Conservation (phyloP, 805 yeast species). For the Starmera caribaea region DNA sequence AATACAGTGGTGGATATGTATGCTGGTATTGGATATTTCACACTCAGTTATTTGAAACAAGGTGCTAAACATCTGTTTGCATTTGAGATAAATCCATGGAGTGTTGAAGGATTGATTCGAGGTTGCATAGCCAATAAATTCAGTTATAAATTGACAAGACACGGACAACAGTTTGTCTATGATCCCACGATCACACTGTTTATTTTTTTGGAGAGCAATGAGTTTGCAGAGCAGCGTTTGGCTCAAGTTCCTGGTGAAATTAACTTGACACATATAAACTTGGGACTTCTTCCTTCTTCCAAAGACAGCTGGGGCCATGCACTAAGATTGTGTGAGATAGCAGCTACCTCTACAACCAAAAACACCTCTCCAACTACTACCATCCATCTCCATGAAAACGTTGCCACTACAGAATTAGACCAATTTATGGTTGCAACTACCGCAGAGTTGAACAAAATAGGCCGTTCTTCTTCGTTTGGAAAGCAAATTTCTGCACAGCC, state of each 20-base stretch:
- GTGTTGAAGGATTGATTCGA: slow-evolving; percentile 55
- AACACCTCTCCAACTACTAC: no score
- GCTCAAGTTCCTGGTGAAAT: slow-evolving; percentile 8
- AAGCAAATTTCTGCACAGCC: slow-evolving; percentile 3
- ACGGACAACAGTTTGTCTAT: slow-evolving; percentile 21
- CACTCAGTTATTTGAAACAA: slow-evolving; percentile 51
- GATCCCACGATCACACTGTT: slow-evolving; percentile 17
- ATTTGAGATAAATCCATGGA: slow-evolving; percentile 86
- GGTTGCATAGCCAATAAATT: slow-evolving; percentile 42
- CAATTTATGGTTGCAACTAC: slow-evolving; percentile 4
- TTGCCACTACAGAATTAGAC: slow-evolving; percentile 33
- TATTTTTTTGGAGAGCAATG: slow-evolving; percentile 60
- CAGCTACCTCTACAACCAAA: no score
- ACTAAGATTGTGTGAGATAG: no score
- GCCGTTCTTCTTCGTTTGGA: background rate
- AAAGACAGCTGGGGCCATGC: slow-evolving; percentile 42
- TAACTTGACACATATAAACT: slow-evolving; percentile 49
- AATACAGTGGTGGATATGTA: slow-evolving; percentile 58
- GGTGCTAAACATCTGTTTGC: slow-evolving; percentile 49
- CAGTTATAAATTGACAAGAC: slow-evolving; percentile 25
- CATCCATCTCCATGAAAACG: slow-evolving; percentile 83
- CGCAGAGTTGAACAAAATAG: slow-evolving; percentile 1
- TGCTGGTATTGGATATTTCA: slow-evolving; percentile 82
- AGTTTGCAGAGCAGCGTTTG: slow-evolving; percentile 34
- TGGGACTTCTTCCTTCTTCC: slow-evolving; percentile 74